Percentiles rank a stretch among this genome's conserved stretches.
Conservation (phyloP, 179 eudicot genomes). For the Corrigiola litoralis region DNA sequence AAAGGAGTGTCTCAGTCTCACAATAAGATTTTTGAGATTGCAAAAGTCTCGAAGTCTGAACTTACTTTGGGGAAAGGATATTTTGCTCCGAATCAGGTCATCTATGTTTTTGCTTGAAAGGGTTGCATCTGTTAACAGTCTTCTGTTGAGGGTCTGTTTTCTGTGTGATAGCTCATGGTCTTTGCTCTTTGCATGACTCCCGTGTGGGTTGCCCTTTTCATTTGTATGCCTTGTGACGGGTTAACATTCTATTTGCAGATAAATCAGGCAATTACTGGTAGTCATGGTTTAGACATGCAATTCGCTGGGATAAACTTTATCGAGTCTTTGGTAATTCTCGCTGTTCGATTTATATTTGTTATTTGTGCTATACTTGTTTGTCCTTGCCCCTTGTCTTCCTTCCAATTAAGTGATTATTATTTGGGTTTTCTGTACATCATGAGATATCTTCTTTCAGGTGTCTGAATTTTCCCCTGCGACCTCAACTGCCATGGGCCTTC, state of each 20-base stretch:
- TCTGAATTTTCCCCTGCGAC: constrained; percentile 96
- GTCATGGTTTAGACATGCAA: constrained; percentile 74
- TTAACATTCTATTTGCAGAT: constrained; percentile 43
- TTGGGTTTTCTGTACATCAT: neutral
- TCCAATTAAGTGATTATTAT: neutral
- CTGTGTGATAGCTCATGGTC: no score
- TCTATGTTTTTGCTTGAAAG: neutral
- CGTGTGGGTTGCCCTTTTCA: neutral
- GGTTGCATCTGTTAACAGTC: neutral
- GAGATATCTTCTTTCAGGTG: constrained; percentile 40
- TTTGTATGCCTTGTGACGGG: neutral
- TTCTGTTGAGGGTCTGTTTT: neutral
- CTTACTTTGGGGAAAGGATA: no score
- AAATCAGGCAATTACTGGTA: constrained; percentile 64
- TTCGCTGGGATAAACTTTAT: constrained; percentile 74
- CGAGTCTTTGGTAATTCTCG: constrained; percentile 69
- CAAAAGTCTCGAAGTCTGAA: no score
- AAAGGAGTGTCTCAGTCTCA: no score
- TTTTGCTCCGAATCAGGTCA: no score
- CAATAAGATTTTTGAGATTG: no score
- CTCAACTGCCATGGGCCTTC: constrained; percentile 92
- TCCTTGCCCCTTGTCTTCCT: neutral
- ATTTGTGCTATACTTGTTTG: neutral
- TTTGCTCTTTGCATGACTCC: neutral
- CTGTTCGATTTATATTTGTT: neutral